phyloP scores from a whole-genome alignment of 164 flowering plant genomes.

The grape (Vitis vinifera) region DNA sequence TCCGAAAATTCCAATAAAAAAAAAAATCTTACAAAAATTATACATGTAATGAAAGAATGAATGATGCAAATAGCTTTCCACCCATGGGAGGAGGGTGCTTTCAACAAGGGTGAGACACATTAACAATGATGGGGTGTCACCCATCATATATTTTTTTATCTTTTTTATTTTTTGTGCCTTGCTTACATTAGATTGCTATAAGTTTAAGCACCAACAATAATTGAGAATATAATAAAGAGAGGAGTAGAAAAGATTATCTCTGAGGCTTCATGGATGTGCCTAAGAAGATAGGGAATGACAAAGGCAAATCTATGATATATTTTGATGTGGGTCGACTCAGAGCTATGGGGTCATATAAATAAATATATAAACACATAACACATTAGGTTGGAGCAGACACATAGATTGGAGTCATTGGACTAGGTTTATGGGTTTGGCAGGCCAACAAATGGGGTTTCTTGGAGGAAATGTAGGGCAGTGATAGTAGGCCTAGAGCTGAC shows the following conservation, averaged over 20 bases:
- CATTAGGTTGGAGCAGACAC: slow-evolving; percentile 1
- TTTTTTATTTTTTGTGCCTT: too few relatives aligned
- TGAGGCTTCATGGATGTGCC: slow-evolving; percentile 5
- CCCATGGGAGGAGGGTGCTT: too few relatives aligned
- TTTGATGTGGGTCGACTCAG: neutral
- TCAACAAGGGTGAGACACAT: neutral
- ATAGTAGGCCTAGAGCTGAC: neutral
- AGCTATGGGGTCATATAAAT: neutral
- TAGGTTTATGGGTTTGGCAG: slow-evolving; percentile 16
- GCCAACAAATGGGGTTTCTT: slow-evolving; percentile 14
- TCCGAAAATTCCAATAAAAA: neutral
- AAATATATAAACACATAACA: neutral
- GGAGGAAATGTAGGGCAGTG: neutral
- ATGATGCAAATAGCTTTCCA: too few relatives aligned
- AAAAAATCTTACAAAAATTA: neutral
- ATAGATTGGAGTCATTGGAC: neutral
- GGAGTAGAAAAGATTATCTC: slow-evolving; percentile 9
- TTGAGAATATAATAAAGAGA: neutral
- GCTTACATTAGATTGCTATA: too few relatives aligned
- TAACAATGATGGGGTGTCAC: neutral
- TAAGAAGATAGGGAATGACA: slow-evolving; percentile 12
- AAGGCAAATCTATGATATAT: neutral
- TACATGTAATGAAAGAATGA: too few relatives aligned
- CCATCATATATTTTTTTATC: neutral
- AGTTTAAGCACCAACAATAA: neutral